Evolutionary conservation across 306 rosid genomes (phyloP), one percentile per base, ranked within the genome.

Genomic region (Pterocarpus macrocarpus): DNA sequence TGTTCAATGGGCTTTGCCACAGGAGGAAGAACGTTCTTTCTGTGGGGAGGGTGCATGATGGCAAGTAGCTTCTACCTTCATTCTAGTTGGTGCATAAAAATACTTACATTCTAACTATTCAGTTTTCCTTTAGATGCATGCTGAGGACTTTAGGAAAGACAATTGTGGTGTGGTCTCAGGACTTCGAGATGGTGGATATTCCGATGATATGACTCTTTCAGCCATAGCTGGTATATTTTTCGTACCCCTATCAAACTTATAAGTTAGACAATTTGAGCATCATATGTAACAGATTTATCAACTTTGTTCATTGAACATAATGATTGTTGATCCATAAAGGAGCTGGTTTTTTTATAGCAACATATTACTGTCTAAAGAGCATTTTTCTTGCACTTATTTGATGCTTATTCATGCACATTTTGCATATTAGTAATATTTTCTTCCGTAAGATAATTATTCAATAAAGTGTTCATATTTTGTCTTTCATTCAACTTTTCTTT

Each of bases 31-130:
- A 96, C 99, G 67, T 96, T 96, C 86, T 96, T 96, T 85, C 88
- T 96, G 16, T 96, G 99, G 99, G 99, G 99, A 90, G 99, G 99
- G 65, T 96, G 99, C 97, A 96, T 96, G 99, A 96, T 96, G 99
- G 99, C 83, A 87, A 90, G 94, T 92, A 82, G 63, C 81, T 83
- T 67, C 85, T 49, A 36, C 75, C 71, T 14, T 52, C 44, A 30
- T 70, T 22, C 50, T 56, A 7, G 45, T 64, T 75, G 47, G 38
- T 72, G 49, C 55, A 36, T 73, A 52, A 73, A 69, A 61, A 17
- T 77, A 28, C 28, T 65, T 84, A 1, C 2, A 69, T 69, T 78
- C 81, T 87, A 64, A 89, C 47, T 71, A 34, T 61, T 58, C 70
- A 70, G 77, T 70, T 85, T 83, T 71, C 66, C 81, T 88, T 63